Evolutionary conservation across 1,139 yeast species (phyloP).

Genomic region (Zygoascus meyerae): DNA sequence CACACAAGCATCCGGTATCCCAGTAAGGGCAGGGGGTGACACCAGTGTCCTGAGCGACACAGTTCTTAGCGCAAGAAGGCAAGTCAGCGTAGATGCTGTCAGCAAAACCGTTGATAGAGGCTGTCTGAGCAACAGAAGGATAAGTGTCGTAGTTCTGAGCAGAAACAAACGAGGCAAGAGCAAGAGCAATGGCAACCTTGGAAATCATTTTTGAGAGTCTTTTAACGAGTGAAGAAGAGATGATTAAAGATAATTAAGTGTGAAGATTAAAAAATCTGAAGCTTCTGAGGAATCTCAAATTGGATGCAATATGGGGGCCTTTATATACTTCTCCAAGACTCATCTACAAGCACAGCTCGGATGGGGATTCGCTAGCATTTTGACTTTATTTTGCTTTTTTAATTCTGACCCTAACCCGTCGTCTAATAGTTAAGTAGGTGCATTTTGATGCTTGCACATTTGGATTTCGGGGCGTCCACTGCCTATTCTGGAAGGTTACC

Average conservation of each 20-base stretch:
- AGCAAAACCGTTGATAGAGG: conserved; percentile 48
- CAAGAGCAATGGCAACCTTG: conserved; percentile 8
- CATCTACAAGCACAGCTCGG: too few relatives aligned
- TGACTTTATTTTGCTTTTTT: background rate
- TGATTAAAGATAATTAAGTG: too few relatives aligned
- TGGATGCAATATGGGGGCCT: too few relatives aligned
- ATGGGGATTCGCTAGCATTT: background rate
- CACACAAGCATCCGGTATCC: conserved; percentile 51
- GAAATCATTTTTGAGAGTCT: conserved; percentile 4
- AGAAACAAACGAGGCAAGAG: background rate
- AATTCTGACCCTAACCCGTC: background rate
- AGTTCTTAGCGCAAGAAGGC: conserved; percentile 42
- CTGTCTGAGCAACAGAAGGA: conserved; percentile 47
- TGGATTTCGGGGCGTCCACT: too few relatives aligned
- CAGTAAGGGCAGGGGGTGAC: conserved; percentile 42
- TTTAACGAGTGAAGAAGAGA: background rate
- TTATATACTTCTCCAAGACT: too few relatives aligned
- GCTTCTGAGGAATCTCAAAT: too few relatives aligned
- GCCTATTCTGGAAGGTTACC: background rate
- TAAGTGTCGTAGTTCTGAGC: conserved; percentile 34
- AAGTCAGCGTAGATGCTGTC: conserved; percentile 42
- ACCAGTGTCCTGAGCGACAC: conserved; percentile 15
- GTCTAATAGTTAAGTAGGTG: background rate
- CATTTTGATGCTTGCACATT: too few relatives aligned
- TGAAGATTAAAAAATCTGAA: too few relatives aligned